A percentile compares a stretch with the other conserved stretches of the same genome.
Conservation (phyloP, 148 eudicot species). For the Rhododendron ovatum region DNA sequence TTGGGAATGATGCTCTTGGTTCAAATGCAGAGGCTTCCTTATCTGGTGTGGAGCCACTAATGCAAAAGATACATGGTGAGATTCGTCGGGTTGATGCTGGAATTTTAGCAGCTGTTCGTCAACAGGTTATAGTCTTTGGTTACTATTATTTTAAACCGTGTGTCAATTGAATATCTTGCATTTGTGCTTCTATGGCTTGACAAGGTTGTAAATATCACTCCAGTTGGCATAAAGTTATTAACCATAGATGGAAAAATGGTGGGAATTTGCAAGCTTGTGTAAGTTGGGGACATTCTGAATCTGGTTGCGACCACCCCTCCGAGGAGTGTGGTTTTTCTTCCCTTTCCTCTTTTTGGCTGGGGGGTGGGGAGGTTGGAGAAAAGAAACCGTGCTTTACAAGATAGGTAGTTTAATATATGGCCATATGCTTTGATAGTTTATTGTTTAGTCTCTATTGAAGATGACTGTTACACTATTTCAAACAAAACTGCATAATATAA, state of each 20-base stretch:
- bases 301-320: not conserved
- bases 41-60: constrained; percentile 95
- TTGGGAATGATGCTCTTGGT: constrained; percentile 12
- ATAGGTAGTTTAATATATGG: not conserved
- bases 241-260: not conserved
- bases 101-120: constrained; percentile 90
- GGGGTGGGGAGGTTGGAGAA: not conserved
- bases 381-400: not conserved
- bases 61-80: constrained; percentile 92
- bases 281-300: not conserved
- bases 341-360: not conserved
- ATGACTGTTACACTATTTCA: not conserved
- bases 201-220: not conserved
- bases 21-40: constrained; percentile 77
- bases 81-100: constrained; percentile 90
- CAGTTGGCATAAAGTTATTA: not conserved
- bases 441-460: not conserved
- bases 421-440: not conserved
- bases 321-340: not conserved
- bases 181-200: constrained; percentile 1
- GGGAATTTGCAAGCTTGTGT: not conserved
- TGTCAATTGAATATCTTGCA: not conserved
- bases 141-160: not conserved
- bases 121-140: constrained; percentile 56
- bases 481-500: not conserved